These are phyloP conservation scores for Berberis thunbergii DNA, from an alignment of 164 flowering plant genomes.

Conservation along the genomic window DNA sequence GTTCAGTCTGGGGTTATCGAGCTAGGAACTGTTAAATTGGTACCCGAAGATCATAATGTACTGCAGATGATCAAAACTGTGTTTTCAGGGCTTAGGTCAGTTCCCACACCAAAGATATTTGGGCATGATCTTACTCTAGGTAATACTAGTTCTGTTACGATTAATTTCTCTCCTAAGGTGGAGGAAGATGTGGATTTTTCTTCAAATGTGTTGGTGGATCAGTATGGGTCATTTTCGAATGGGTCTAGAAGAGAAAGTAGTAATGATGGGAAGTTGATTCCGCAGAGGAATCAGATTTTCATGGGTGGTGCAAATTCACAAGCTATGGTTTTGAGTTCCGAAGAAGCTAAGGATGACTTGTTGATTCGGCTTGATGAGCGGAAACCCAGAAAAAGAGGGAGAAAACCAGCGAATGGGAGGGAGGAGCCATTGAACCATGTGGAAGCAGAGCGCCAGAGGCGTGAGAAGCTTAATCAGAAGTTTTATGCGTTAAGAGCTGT, in stretches of 20 bases:
- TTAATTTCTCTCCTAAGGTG: conserved; percentile 50
- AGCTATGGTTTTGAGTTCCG: conserved; percentile 20
- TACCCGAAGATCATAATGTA: conserved; percentile 46
- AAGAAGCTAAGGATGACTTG: conserved; percentile 27
- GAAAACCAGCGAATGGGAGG: conserved; percentile 86
- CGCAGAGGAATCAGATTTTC: conserved; percentile 26
- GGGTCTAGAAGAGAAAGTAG: conserved; percentile 27
- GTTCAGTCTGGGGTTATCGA: conserved; percentile 70
- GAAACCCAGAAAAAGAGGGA: conserved; percentile 76
- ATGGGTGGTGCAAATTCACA: conserved; percentile 25
- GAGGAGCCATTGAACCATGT: conserved; percentile 84
- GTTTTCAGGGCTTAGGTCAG: conserved; percentile 26
- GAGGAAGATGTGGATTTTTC: conserved; percentile 43
- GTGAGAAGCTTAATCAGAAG: conserved; percentile 84
- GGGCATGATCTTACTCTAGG: conserved; percentile 66
- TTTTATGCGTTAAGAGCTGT: conserved; percentile 82
- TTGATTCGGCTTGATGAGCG: conserved; percentile 33
- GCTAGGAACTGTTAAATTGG: conserved; percentile 44
- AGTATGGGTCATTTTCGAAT: conserved; percentile 41
- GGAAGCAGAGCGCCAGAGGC: conserved; percentile 81
- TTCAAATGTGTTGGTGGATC: conserved; percentile 13
- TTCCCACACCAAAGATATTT: conserved; percentile 39
- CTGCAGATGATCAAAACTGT: conserved; percentile 33
- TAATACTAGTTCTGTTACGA: conserved; percentile 31
- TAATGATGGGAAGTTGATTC: conserved; percentile 31